Conservation (phyloP, 352 stramenopile genomes). For the Pythium rishiriense region DNA sequence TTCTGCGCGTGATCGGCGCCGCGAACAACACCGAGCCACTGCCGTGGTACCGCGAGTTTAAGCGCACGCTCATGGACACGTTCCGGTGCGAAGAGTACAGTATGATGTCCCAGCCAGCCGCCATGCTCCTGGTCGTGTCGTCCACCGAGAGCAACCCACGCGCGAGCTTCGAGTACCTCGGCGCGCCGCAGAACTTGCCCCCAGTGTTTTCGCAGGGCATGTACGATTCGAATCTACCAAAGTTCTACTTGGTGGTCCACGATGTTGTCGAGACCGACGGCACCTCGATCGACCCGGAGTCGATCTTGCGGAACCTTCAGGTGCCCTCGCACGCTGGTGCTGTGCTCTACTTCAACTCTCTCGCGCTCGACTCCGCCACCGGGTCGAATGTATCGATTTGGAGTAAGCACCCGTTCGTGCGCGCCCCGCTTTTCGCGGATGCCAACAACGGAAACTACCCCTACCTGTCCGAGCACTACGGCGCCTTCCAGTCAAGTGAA, state of each 20-base stretch:
- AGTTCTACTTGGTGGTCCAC: constrained; percentile 90
- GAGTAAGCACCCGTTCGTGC: constrained; percentile 65
- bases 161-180: constrained; percentile 72
- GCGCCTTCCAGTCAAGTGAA: constrained; percentile 60
- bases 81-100: constrained; percentile 84
- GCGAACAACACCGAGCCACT: constrained; percentile 48
- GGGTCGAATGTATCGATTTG: constrained; percentile 39
- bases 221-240: constrained; percentile 79
- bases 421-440: constrained; percentile 44
- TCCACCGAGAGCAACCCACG: constrained; percentile 83
- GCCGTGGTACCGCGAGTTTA: constrained; percentile 83
- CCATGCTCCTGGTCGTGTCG: constrained; percentile 77
- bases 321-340: constrained; percentile 46
- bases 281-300: constrained; percentile 77
- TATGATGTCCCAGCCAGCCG: constrained; percentile 69
- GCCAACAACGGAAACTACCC: constrained; percentile 36
- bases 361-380: constrained; percentile 33
- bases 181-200: constrained; percentile 45
- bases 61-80: constrained; percentile 74
- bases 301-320: constrained; percentile 72
- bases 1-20: constrained; percentile 59
- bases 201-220: constrained; percentile 66
- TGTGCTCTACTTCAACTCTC: constrained; percentile 74
- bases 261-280: constrained; percentile 76
- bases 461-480: constrained; percentile 32